These are phyloP conservation scores for Populus trichocarpa DNA, from an alignment of 441 rosid species.

Conservation along the genomic window DNA sequence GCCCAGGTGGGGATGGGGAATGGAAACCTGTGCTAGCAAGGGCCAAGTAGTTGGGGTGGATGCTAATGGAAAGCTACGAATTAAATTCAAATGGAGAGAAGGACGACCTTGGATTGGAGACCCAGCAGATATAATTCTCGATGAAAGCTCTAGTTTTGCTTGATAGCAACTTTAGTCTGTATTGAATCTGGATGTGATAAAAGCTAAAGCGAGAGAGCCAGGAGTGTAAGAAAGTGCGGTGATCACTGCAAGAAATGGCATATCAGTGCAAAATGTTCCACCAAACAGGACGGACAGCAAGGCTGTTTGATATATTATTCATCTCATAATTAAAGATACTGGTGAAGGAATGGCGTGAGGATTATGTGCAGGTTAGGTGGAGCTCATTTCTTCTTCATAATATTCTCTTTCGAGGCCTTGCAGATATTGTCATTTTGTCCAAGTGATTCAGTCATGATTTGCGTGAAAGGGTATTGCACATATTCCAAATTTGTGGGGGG, in stretches of 20 bases:
- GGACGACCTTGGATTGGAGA: slow-evolving; percentile 98
- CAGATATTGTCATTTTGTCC: neutral
- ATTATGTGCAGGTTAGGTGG: neutral
- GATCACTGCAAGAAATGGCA: neutral
- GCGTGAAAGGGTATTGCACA: neutral
- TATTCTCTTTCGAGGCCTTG: neutral
- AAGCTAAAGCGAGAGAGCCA: neutral
- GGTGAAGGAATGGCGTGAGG: neutral
- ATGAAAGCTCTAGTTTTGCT: slow-evolving; percentile 28
- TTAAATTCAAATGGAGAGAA: slow-evolving; percentile 96
- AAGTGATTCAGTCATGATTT: neutral
- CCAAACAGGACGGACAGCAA: neutral
- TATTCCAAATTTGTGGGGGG: neutral
- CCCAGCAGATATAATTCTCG: slow-evolving; percentile 88
- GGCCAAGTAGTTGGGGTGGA: slow-evolving; percentile 91
- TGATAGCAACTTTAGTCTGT: neutral
- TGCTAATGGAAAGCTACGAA: slow-evolving; percentile 89
- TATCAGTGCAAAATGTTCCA: neutral
- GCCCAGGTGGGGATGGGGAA: slow-evolving; percentile 99
- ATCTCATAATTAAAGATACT: neutral
- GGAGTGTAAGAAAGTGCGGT: neutral
- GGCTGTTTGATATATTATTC: neutral
- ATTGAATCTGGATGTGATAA: neutral
- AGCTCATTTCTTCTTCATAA: neutral
- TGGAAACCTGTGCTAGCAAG: slow-evolving; percentile 95